Conservation (phyloP, 2,329 filamentous ascomycete species). For the Hortaea werneckii region DNA sequence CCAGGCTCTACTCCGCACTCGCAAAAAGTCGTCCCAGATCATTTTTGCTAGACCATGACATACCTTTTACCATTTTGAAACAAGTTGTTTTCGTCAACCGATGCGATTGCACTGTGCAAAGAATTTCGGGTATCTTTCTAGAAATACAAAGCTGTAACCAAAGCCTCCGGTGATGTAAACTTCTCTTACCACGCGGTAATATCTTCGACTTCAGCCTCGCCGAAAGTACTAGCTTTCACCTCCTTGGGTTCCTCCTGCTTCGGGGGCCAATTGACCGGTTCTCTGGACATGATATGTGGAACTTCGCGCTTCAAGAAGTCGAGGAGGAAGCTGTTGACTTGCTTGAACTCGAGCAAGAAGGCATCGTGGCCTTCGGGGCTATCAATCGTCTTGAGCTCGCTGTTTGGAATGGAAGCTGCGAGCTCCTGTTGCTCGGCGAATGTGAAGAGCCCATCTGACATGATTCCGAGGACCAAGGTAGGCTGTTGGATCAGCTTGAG, state of each 20-base stretch:
- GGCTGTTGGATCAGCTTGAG: slow-evolving; percentile 79
- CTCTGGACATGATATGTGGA: slow-evolving; percentile 71
- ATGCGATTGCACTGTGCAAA: background rate
- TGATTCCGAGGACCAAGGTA: slow-evolving; percentile 82
- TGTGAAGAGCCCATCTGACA: slow-evolving; percentile 91
- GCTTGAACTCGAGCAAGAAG: slow-evolving; percentile 91
- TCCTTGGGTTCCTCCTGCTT: slow-evolving; percentile 47
- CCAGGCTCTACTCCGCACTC: background rate
- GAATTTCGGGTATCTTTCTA: background rate
- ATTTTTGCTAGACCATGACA: no score
- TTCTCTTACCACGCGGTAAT: slow-evolving; percentile 75
- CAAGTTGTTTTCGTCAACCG: background rate
- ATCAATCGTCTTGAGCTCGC: slow-evolving; percentile 75
- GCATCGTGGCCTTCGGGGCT: slow-evolving; percentile 94
- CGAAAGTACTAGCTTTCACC: slow-evolving; percentile 84
- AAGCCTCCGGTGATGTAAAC: background rate
- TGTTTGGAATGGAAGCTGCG: slow-evolving; percentile 67
- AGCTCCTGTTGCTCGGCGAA: slow-evolving; percentile 94
- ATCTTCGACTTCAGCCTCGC: slow-evolving; percentile 90
- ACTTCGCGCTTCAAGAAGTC: slow-evolving; percentile 73
- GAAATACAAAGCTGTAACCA: background rate
- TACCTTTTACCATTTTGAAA: no score
- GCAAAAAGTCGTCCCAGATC: no score
- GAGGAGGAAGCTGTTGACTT: slow-evolving; percentile 82
- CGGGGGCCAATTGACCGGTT: slow-evolving; percentile 37